Evolutionary conservation across 352 stramenopile species (phyloP), one percentile per base, ranked within the genome.

Genomic region (Peronospora belbahrii): DNA sequence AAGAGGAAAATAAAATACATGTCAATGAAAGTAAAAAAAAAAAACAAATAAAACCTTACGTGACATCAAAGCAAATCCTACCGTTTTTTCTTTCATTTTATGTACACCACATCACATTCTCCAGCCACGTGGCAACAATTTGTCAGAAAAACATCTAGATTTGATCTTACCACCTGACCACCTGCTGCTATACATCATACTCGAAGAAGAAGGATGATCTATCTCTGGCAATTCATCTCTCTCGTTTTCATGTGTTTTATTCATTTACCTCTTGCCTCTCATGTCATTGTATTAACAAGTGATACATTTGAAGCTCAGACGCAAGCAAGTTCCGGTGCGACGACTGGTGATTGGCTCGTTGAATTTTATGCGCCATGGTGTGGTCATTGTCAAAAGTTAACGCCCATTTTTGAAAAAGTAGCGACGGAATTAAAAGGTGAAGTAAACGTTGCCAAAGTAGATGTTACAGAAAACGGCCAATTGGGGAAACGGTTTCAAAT

Each of bases 371-470:
- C 81, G 28, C 81, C 81, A 6, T 92, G 81, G 81, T 92, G 81
- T 41, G 74, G 76, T 17, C 81, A 92, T 52, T 92, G 81, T 61
- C 85, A 92, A 66, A 83, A 83, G 31, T 61, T 92, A 27, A 70
- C 67, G 34, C 75, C 75, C 0, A 58, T 85, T 10, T 96, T 75
- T 65, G 82, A 95, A 39, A 49, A 92, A 52, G 70, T 96, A 18
- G 85, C 86, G 10, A 54, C 56, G 62, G 83, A 91, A 22, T 62
- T 97, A 13, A 78, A 90, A 50, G 85, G 83, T 4, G 45, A 76
- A 17, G 70, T 95, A 42, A 96, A 96, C 53, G 82, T 97, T 15
- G 88, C 81, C 28, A 94, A 96, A 57, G 83, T 97, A 43, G 83
- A 96, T 48, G 76, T 83, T 34, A 91, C 75, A 31, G 73, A 58